Conservation (phyloP, 225 moss, liverwort and hornwort genomes). For the Physcomitrium patens region DNA sequence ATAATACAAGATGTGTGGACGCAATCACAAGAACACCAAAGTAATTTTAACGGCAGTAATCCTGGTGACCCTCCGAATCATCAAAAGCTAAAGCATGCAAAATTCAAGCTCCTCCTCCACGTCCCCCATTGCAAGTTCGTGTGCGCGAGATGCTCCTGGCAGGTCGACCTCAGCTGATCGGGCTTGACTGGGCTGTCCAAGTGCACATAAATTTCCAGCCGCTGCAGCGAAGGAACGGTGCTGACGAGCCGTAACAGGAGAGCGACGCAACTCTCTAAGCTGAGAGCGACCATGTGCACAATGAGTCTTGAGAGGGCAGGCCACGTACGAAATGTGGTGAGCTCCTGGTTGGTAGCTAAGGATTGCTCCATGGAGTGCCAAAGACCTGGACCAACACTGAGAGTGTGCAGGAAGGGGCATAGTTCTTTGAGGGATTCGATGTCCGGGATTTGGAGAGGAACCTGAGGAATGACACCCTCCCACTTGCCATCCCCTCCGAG, state of each 20-base stretch:
- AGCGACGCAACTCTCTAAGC: constrained; percentile 40
- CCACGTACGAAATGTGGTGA: constrained; percentile 46
- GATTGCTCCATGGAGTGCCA: constrained; percentile 75
- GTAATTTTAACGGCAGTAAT: too few species aligned
- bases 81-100: constrained; percentile 85
- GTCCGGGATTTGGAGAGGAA: constrained; percentile 47
- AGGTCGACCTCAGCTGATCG: constrained; percentile 31
- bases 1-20: too few species aligned
- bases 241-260: constrained; percentile 47
- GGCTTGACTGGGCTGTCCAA: constrained; percentile 53
- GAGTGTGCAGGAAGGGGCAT: constrained; percentile 55
- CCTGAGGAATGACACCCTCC: constrained; percentile 57
- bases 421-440: constrained; percentile 46
- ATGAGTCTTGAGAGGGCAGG: constrained; percentile 67
- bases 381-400: constrained; percentile 77
- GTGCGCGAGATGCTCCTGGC: constrained; percentile 15
- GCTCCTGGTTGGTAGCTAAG: constrained; percentile 19
- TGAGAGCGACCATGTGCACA: constrained; percentile 67
- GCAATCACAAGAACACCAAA: too few species aligned
- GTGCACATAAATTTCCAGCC: constrained; percentile 81
- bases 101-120: constrained; percentile 77
- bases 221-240: constrained; percentile 49
- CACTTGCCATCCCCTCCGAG: constrained; percentile 75
- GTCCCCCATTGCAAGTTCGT: constrained; percentile 52
- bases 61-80: too few species aligned